Conservation (phyloP, 768 basidiomycete species). For the Rhodotorula diobovata region DNA sequence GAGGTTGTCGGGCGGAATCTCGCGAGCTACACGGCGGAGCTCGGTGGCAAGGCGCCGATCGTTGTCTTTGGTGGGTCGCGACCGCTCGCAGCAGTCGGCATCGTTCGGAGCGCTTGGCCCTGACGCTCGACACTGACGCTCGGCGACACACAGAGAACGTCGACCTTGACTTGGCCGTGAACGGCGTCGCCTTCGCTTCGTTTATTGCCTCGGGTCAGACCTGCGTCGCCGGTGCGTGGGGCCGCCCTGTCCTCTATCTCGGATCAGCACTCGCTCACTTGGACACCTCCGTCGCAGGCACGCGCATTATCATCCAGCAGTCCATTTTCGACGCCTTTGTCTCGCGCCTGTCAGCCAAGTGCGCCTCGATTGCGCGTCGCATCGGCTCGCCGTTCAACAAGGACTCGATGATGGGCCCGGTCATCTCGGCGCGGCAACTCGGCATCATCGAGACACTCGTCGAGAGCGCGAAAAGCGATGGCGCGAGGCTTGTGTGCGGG, state of each 20-base stretch:
- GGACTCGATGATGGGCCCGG: slow-evolving; percentile 60
- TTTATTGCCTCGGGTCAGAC: slow-evolving; percentile 79
- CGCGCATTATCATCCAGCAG: slow-evolving; percentile 27
- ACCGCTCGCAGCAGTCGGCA: background rate
- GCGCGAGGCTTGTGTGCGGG: slow-evolving; percentile 57
- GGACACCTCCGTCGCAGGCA: background rate
- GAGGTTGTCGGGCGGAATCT: slow-evolving; percentile 69
- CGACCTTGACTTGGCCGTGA: slow-evolving; percentile 67
- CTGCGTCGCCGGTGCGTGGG: slow-evolving; percentile 18
- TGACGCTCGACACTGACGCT: no score
- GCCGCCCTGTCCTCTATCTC: background rate
- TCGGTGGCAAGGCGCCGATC: slow-evolving; percentile 70
- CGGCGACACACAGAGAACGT: slow-evolving; percentile 55
- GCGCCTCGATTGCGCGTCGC: slow-evolving; percentile 18
- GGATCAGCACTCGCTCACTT: background rate
- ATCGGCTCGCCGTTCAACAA: slow-evolving; percentile 54
- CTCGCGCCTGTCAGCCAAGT: slow-evolving; percentile 13
- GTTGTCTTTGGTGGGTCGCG: slow-evolving; percentile 57
- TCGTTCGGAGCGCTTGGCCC: background rate
- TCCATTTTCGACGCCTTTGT: slow-evolving; percentile 17
- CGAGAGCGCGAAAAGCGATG: slow-evolving; percentile 51
- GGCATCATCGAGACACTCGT: slow-evolving; percentile 60
- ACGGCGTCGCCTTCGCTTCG: slow-evolving; percentile 75
- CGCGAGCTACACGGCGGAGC: slow-evolving; percentile 71
- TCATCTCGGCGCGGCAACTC: slow-evolving; percentile 66